Evolutionary conservation across 345 rosid species (phyloP).

Genomic region (Stellera chamaejasme): DNA sequence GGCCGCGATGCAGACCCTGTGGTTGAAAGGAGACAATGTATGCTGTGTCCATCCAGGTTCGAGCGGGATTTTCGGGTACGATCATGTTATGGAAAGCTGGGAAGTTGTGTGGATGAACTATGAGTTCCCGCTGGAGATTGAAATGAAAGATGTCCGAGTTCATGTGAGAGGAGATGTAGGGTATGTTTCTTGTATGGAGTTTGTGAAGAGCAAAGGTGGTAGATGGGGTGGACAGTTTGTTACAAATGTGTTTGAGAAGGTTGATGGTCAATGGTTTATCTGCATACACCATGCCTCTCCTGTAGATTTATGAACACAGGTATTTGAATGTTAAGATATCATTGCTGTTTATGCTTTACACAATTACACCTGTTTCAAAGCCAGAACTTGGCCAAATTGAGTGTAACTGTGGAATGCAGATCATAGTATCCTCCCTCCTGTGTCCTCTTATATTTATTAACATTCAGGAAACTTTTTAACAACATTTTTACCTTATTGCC

Average conservation of each 20-base stretch:
- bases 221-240: constrained; percentile 97
- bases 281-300: constrained; percentile 92
- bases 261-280: constrained; percentile 67
- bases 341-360: neutral
- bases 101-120: constrained; percentile 87
- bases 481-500: too few species aligned
- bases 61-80: constrained; percentile 69
- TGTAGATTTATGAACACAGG: constrained; percentile 47
- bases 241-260: constrained; percentile 78
- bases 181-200: constrained; percentile 73
- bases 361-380: too few species aligned
- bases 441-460: too few species aligned
- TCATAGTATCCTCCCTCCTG: too few species aligned
- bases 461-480: too few species aligned
- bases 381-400: too few species aligned
- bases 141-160: constrained; percentile 52
- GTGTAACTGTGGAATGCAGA: too few species aligned
- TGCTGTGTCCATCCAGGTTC: constrained; percentile 93
- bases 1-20: constrained; percentile 56
- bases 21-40: constrained; percentile 54
- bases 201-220: constrained; percentile 78
- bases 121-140: constrained; percentile 73
- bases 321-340: neutral
- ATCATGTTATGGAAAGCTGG: constrained; percentile 87
- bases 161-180: constrained; percentile 78